Evolutionary conservation across 257 asterid species (phyloP).

Genomic region (Cinchona pubescens): DNA sequence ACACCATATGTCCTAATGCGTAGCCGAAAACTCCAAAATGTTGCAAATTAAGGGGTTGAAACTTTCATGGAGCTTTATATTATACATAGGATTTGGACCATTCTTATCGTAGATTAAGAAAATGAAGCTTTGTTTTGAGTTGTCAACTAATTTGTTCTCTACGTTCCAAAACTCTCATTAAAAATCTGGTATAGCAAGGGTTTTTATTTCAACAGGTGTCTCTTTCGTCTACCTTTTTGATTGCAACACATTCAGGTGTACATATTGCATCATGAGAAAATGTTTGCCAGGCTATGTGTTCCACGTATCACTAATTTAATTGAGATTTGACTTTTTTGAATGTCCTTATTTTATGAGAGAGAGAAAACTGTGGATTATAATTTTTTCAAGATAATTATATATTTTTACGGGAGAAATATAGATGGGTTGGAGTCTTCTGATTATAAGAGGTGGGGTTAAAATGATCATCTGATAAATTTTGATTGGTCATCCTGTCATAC

Average conservation of each 20-base stretch:
- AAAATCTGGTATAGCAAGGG: slow-evolving; percentile 10
- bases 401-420: no score
- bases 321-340: no score
- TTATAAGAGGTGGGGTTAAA: no score
- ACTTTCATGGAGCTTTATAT: slow-evolving; percentile 12
- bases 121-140: neutral
- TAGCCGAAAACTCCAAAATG: neutral
- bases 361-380: no score
- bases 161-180: neutral
- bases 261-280: neutral
- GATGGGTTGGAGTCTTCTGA: no score
- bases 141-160: slow-evolving; percentile 14
- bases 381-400: no score
- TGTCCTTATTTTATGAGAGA: no score
- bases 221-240: slow-evolving; percentile 21
- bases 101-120: slow-evolving; percentile 16
- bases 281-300: no score
- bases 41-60: slow-evolving; percentile 22
- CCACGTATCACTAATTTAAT: no score
- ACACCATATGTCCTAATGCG: neutral
- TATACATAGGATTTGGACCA: slow-evolving; percentile 12
- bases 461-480: no score
- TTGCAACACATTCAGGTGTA: slow-evolving; percentile 17
- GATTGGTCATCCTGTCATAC: no score
- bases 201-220: slow-evolving; percentile 27